Evolutionary conservation across 371 early-diverging fungal genomes (phyloP).

Genomic region (Syncephalastrum sp.): DNA sequence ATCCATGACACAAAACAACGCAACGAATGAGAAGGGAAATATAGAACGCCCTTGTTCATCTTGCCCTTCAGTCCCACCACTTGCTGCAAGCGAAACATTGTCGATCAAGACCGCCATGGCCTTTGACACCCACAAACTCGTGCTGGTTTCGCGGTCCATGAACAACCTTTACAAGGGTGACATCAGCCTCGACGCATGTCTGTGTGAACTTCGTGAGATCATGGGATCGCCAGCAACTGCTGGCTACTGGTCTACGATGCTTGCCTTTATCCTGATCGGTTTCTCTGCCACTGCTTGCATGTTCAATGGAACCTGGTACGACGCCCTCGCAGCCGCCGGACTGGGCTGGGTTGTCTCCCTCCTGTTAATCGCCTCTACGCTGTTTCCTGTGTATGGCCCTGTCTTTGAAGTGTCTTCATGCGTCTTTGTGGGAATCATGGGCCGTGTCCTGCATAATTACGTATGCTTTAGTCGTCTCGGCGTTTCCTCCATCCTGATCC

Average conservation of each 20-base stretch:
- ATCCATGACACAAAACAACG: no score
- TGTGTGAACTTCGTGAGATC: slow-evolving; percentile 18
- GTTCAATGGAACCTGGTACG: slow-evolving; percentile 40
- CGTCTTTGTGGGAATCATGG: slow-evolving; percentile 28
- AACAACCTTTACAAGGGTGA: slow-evolving; percentile 23
- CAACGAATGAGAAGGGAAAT: no score
- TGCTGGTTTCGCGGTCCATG: slow-evolving; percentile 28
- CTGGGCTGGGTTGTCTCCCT: slow-evolving; percentile 30
- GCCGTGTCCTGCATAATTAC: slow-evolving; percentile 29
- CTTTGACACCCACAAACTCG: slow-evolving; percentile 36
- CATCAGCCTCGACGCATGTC: slow-evolving; percentile 14
- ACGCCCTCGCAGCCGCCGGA: slow-evolving; percentile 22
- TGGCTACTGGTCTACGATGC: slow-evolving; percentile 9
- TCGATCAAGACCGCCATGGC: slow-evolving; percentile 37
- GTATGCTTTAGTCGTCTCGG: slow-evolving; percentile 40
- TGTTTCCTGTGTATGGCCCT: slow-evolving; percentile 31
- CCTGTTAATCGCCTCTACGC: slow-evolving; percentile 23
- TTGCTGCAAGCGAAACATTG: slow-evolving; percentile 17
- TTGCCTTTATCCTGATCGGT: slow-evolving; percentile 24
- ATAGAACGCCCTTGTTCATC: no score
- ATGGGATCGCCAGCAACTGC: slow-evolving; percentile 29
- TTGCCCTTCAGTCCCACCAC: no score
- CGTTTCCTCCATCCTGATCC: slow-evolving; percentile 49
- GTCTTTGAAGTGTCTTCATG: slow-evolving; percentile 41
- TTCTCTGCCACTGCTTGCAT: slow-evolving; percentile 26